phyloP scores from a whole-genome alignment of 495 filamentous ascomycete species.

The Astrocystis sublimbata region DNA sequence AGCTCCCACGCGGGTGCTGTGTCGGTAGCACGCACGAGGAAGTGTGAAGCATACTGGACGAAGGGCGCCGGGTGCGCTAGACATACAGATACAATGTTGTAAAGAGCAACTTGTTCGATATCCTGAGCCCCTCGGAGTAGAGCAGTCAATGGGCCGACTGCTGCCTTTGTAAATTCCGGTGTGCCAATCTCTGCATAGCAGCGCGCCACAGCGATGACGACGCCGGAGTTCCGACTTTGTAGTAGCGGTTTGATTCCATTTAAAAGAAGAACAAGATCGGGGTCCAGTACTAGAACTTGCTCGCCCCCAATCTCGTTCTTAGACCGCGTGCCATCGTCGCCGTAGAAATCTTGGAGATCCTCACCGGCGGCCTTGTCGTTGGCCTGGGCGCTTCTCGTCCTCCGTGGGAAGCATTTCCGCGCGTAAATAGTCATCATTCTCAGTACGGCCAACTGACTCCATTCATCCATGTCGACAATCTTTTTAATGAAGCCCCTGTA shows the following conservation, averaged over 20 bases:
- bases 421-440: slow-evolving; percentile 81
- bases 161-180: slow-evolving; percentile 63
- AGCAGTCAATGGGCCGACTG: slow-evolving; percentile 81
- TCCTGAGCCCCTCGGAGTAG: slow-evolving; percentile 81
- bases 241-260: slow-evolving; percentile 79
- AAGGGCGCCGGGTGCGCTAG: slow-evolving; percentile 72
- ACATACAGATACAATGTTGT: slow-evolving; percentile 90
- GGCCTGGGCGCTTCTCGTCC: slow-evolving; percentile 59
- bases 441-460: slow-evolving; percentile 84
- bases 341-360: slow-evolving; percentile 74
- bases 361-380: slow-evolving; percentile 36
- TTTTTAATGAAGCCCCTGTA: slow-evolving; percentile 83
- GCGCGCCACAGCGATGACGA: slow-evolving; percentile 83
- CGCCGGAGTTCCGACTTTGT: slow-evolving; percentile 88
- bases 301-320: slow-evolving; percentile 53
- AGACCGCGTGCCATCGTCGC: slow-evolving; percentile 48
- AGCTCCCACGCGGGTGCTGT: slow-evolving; percentile 82
- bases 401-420: slow-evolving; percentile 81
- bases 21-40: slow-evolving; percentile 79
- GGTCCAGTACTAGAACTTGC: slow-evolving; percentile 65
- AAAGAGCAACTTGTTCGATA: slow-evolving; percentile 83
- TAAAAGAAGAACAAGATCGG: slow-evolving; percentile 81
- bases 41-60: slow-evolving; percentile 80
- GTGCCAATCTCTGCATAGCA: slow-evolving; percentile 84
- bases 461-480: slow-evolving; percentile 98